Conservation (phyloP, 2,329 filamentous ascomycete genomes). For the Verticillium zaregamsianum region DNA sequence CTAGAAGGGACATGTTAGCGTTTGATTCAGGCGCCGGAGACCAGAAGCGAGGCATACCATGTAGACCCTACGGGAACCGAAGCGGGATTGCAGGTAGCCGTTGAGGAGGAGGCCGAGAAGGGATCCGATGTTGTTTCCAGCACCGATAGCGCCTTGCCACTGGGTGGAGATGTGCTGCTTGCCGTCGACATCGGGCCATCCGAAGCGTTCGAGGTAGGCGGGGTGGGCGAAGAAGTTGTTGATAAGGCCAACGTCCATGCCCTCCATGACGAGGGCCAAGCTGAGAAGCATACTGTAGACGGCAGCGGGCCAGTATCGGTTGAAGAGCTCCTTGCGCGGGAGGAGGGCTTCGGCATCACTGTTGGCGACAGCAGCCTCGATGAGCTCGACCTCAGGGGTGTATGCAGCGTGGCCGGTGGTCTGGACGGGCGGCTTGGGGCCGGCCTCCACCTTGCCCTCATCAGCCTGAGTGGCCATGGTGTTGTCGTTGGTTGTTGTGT, state of each 20-base stretch:
- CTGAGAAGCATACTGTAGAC: conserved; percentile 24
- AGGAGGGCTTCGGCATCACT: conserved; percentile 23
- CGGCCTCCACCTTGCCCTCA: neutral
- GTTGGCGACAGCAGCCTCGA: conserved; percentile 25
- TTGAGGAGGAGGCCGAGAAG: conserved; percentile 38
- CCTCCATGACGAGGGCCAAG: conserved; percentile 24
- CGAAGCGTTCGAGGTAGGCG: conserved; percentile 26
- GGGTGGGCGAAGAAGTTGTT: conserved; percentile 32
- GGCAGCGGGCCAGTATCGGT: conserved; percentile 22
- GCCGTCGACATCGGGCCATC: conserved; percentile 25
- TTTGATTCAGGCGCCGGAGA: neutral
- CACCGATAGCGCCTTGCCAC: conserved; percentile 39
- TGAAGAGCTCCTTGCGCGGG: conserved; percentile 25
- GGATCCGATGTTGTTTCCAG: conserved; percentile 33
- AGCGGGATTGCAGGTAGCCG: conserved; percentile 30
- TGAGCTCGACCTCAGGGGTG: conserved; percentile 21
- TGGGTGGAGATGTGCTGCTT: conserved; percentile 34
- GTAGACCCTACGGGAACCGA: conserved; percentile 31
- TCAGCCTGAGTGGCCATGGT: neutral
- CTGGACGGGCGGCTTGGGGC: neutral
- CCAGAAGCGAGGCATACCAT: conserved; percentile 13
- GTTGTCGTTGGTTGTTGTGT: neutral
- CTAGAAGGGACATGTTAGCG: neutral
- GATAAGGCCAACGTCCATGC: conserved; percentile 33
- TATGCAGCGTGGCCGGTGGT: conserved; percentile 2